Conservation (phyloP, 2,329 filamentous ascomycete genomes). For the Setomelanomma holmii region DNA sequence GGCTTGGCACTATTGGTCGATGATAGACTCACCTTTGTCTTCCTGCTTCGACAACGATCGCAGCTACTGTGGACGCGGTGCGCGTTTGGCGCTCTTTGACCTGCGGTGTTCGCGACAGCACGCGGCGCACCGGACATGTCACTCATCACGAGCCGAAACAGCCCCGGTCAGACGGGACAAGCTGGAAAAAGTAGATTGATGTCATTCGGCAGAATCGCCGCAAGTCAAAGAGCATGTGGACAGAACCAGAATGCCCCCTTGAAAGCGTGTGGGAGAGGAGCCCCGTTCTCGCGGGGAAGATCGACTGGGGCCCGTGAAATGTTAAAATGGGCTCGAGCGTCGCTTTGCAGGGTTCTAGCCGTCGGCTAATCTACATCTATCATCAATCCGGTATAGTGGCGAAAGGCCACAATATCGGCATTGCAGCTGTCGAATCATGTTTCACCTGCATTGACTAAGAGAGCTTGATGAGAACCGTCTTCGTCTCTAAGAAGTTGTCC, state of each 20-base stretch:
- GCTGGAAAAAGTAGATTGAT: conserved; percentile 15
- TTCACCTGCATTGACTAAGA: conserved; percentile 4
- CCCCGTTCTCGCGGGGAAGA: conserved; percentile 9
- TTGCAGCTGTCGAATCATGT: conserved; percentile 10
- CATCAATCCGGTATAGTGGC: conserved; percentile 13
- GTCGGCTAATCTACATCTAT: conserved; percentile 21
- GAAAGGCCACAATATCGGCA: conserved; percentile 1
- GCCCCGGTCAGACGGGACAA: conserved; percentile 9
- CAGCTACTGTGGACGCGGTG: conserved; percentile 48
- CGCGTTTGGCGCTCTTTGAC: conserved; percentile 29
- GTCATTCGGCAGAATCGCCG: conserved; percentile 28
- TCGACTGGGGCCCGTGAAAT: conserved; percentile 13
- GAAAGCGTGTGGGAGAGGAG: conserved; percentile 13
- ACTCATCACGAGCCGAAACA: conserved; percentile 31
- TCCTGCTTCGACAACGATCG: conserved; percentile 47
- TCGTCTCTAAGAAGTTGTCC: conserved; percentile 46
- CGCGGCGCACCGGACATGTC: conserved; percentile 30
- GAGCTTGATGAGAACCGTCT: conserved; percentile 43
- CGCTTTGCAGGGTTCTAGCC: conserved; percentile 14
- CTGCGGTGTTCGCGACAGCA: conserved; percentile 18
- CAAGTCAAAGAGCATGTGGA: conserved; percentile 15
- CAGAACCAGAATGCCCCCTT: conserved; percentile 17
- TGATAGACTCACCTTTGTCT: conserved; percentile 47
- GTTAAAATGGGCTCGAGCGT: background rate
- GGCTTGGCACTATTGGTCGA: conserved; percentile 37